Percentiles rank a stretch among this genome's conserved stretches.
phyloP scores from a whole-genome alignment of 352 stramenopile genomes.

The Phytophthora foliorum region DNA sequence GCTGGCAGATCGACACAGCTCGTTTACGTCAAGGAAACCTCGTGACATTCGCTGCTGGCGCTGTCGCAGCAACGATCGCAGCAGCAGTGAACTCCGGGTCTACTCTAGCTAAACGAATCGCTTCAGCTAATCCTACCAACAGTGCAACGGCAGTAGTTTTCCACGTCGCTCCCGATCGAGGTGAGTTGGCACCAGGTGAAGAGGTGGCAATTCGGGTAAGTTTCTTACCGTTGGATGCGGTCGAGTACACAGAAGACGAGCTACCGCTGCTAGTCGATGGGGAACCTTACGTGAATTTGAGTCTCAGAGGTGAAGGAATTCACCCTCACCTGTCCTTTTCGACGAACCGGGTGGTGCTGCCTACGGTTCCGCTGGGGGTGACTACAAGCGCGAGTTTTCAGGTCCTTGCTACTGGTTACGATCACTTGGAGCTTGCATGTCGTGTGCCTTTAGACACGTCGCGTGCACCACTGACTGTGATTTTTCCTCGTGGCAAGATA shows the following conservation, averaged over 20 bases:
- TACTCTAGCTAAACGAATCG: constrained; percentile 39
- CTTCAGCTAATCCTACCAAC: constrained; percentile 29
- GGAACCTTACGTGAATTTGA: constrained; percentile 86
- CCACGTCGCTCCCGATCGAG: constrained; percentile 80
- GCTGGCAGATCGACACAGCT: constrained; percentile 83
- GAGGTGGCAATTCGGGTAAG: constrained; percentile 84
- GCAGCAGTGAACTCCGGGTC: constrained; percentile 5
- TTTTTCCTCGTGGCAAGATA: constrained; percentile 91
- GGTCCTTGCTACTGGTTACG: constrained; percentile 92
- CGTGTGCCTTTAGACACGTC: constrained; percentile 78
- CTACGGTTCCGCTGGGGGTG: constrained; percentile 91
- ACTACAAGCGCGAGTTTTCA: constrained; percentile 69
- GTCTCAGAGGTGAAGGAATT: constrained; percentile 85
- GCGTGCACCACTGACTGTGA: constrained; percentile 83
- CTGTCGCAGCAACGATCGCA: constrained; percentile 15
- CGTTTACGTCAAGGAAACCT: constrained; percentile 38
- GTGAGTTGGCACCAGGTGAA: constrained; percentile 84
- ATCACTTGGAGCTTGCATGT: constrained; percentile 91
- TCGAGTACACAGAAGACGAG: constrained; percentile 83
- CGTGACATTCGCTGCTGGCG: constrained; percentile 32
- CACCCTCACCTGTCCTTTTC: constrained; percentile 94
- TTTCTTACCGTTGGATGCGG: constrained; percentile 84
- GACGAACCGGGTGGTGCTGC: constrained; percentile 85
- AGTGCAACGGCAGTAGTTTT: constrained; percentile 73
- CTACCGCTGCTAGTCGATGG: constrained; percentile 78